A percentile compares a stretch with the other conserved stretches of the same genome.
Evolutionary conservation across 75 land plant species (phyloP).

Genomic region (Pseudotsuga menziesii): DNA sequence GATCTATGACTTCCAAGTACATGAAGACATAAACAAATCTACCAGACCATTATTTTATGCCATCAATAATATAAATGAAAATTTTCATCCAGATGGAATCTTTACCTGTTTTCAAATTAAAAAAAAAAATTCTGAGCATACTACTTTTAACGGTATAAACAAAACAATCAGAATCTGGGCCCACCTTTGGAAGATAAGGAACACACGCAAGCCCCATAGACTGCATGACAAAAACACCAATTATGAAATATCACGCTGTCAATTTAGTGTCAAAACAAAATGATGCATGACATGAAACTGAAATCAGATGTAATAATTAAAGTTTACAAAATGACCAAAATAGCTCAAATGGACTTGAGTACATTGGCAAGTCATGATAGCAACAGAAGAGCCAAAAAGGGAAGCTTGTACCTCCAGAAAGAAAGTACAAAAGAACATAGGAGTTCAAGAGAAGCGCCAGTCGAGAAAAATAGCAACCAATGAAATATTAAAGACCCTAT

Average conservation of each 20-base stretch:
- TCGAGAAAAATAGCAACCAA: neutral
- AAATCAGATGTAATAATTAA: too few species aligned
- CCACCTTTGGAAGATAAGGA: conserved; percentile 93
- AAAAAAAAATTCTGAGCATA: neutral
- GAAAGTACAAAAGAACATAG: conserved; percentile 5
- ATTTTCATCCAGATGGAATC: neutral
- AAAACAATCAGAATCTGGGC: conserved; percentile 12
- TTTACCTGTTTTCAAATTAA: neutral
- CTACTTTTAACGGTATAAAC: neutral
- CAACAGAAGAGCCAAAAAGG: too few species aligned
- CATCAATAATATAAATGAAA: neutral
- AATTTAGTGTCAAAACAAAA: neutral
- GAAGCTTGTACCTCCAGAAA: conserved; percentile 6
- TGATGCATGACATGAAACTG: neutral
- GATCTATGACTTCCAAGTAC: neutral
- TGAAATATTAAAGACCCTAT: neutral
- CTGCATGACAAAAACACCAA: conserved; percentile 33
- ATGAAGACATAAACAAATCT: neutral
- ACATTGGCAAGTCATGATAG: too few species aligned
- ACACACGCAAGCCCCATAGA: conserved; percentile 95
- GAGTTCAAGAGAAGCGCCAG: neutral
- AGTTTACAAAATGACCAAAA: too few species aligned
- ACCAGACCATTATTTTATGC: too few species aligned
- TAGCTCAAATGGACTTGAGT: too few species aligned
- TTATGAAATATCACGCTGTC: neutral